Conservation (phyloP, 2,329 filamentous ascomycete species). For the Lachnellula hyalina region DNA sequence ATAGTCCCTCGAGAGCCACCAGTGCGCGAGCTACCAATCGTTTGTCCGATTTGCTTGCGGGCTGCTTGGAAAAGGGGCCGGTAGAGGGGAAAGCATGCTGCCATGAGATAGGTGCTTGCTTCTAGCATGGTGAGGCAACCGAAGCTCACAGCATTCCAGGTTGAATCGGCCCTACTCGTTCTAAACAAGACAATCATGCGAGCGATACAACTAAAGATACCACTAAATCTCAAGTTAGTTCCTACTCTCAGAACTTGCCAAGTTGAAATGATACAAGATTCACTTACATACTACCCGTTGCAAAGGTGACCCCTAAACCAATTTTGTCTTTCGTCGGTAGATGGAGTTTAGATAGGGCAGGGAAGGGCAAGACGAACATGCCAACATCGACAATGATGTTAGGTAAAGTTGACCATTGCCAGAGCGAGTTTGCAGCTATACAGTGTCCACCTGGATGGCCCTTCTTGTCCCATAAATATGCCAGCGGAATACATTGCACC, state of each 20-base stretch:
- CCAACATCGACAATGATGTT: neutral
- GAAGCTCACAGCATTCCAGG: neutral
- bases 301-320: neutral
- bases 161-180: neutral
- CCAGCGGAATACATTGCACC: neutral
- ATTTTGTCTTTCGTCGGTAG: neutral
- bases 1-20: neutral
- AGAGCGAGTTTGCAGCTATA: neutral
- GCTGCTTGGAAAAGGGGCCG: neutral
- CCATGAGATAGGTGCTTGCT: neutral
- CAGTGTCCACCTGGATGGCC: neutral
- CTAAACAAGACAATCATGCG: neutral
- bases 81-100: neutral
- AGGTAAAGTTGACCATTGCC: neutral
- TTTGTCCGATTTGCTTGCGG: neutral
- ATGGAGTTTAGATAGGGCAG: neutral
- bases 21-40: neutral
- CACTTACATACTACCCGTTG: conserved; percentile 1
- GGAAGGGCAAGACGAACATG: neutral
- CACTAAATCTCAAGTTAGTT: too few relatives aligned
- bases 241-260: too few relatives aligned
- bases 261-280: neutral
- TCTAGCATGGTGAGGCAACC: neutral
- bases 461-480: neutral
- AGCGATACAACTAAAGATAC: too few relatives aligned